These are phyloP conservation scores for Aspergillus sp. DNA, from an alignment of 2,329 filamentous ascomycete species.

Conservation along the genomic window DNA sequence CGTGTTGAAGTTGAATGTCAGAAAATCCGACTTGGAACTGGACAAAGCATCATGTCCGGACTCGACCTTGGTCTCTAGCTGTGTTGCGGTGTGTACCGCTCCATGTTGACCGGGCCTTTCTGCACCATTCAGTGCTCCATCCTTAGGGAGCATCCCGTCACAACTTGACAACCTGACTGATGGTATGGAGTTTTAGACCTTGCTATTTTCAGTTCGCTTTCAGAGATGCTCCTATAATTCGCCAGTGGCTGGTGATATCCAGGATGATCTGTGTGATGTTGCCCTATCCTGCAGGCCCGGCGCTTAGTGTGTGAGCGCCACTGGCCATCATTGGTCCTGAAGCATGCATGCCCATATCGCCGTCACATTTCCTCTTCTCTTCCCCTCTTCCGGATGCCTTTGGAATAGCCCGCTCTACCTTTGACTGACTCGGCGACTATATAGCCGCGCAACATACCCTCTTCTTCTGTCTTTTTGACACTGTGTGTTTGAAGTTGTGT, in stretches of 20 bases:
- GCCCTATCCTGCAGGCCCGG: slow-evolving; percentile 11
- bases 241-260: neutral
- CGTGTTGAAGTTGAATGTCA: too few relatives aligned
- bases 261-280: slow-evolving; percentile 1
- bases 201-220: neutral
- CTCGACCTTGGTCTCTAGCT: too few relatives aligned
- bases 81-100: too few relatives aligned
- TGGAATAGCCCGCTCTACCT: neutral
- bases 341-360: neutral
- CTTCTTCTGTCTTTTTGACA: slow-evolving; percentile 12
- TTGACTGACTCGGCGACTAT: slow-evolving; percentile 13
- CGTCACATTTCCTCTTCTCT: neutral
- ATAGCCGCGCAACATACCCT: slow-evolving; percentile 26
- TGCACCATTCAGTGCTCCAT: too few relatives aligned
- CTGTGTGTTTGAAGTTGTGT: slow-evolving; percentile 26
- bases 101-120: too few relatives aligned
- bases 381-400: neutral
- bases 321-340: slow-evolving; percentile 7
- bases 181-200: too few relatives aligned
- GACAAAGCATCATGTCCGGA: too few relatives aligned
- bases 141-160: too few relatives aligned
- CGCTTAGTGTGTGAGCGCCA: slow-evolving; percentile 8
- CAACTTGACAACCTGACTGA: too few relatives aligned
- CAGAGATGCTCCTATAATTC: neutral
- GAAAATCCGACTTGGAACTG: too few relatives aligned